Percentiles rank a stretch among this genome's conserved stretches.
phyloP scores from a whole-genome alignment of 228 moss, liverwort and hornwort genomes.

The Sphagnum magellanicum region DNA sequence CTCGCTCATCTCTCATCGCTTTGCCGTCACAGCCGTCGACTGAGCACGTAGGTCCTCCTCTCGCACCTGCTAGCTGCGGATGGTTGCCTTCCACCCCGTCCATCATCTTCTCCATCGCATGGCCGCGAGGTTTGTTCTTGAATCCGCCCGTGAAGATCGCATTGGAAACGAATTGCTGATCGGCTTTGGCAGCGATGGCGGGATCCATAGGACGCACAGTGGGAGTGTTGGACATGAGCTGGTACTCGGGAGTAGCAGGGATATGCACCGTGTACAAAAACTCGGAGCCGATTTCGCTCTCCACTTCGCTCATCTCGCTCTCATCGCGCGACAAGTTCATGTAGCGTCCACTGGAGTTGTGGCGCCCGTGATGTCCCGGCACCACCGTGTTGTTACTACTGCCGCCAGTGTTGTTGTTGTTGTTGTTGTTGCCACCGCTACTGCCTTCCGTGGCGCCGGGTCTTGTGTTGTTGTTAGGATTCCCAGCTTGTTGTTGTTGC shows the following conservation, averaged over 20 bases:
- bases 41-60: slow-evolving; percentile 9
- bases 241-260: slow-evolving; percentile 43
- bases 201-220: slow-evolving; percentile 10
- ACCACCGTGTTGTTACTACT: slow-evolving; percentile 10
- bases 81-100: slow-evolving; percentile 7
- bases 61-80: slow-evolving; percentile 7
- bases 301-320: slow-evolving; percentile 49
- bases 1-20: slow-evolving; percentile 20
- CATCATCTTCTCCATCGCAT: slow-evolving; percentile 24
- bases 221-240: slow-evolving; percentile 33
- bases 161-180: slow-evolving; percentile 24
- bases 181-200: slow-evolving; percentile 12
- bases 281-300: slow-evolving; percentile 30
- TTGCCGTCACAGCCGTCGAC: slow-evolving; percentile 22
- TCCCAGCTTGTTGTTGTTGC: too few relatives aligned
- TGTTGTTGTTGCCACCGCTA: too few relatives aligned
- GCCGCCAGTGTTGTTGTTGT: too few relatives aligned
- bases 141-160: slow-evolving; percentile 26
- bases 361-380: slow-evolving; percentile 17
- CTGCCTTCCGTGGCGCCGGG: too few relatives aligned
- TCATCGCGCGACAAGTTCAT: slow-evolving; percentile 67
- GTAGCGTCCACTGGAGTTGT: slow-evolving; percentile 35
- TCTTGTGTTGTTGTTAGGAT: too few relatives aligned
- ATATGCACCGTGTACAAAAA: slow-evolving; percentile 45
- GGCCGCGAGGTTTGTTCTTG: slow-evolving; percentile 17